phyloP scores from a whole-genome alignment of 2,329 filamentous ascomycete species.

The Aspergillus floridensis region DNA sequence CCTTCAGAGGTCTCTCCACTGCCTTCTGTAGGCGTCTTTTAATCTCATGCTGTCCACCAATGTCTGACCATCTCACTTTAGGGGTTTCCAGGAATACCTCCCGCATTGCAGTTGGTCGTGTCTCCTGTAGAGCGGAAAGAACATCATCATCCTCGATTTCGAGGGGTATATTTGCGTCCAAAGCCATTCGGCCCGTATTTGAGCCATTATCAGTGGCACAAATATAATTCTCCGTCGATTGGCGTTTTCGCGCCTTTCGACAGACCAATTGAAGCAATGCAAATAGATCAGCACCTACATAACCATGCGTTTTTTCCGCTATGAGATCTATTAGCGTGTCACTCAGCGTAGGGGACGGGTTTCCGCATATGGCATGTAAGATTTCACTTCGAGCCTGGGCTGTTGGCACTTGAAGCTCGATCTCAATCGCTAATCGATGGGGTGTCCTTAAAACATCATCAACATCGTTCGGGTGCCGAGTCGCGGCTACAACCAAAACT shows the following conservation, averaged over 20 bases:
- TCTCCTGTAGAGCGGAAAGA: constrained; percentile 58
- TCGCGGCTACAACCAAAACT: constrained; percentile 73
- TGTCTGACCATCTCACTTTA: constrained; percentile 80
- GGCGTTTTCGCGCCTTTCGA: constrained; percentile 38
- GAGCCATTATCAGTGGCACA: not conserved
- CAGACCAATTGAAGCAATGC: constrained; percentile 59
- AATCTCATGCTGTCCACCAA: constrained; percentile 77
- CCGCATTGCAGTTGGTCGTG: constrained; percentile 82
- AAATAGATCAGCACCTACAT: constrained; percentile 74
- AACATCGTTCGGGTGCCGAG: constrained; percentile 69
- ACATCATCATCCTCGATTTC: constrained; percentile 38
- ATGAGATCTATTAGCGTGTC: constrained; percentile 59
- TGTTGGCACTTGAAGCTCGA: constrained; percentile 77
- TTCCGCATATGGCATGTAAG: constrained; percentile 56
- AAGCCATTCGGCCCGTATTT: constrained; percentile 3
- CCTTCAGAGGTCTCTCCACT: constrained; percentile 58
- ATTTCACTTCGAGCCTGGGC: constrained; percentile 69
- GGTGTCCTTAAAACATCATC: constrained; percentile 65
- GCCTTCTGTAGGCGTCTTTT: constrained; percentile 65
- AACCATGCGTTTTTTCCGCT: constrained; percentile 79
- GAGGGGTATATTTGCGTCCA: constrained; percentile 23
- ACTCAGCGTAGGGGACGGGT: constrained; percentile 48
- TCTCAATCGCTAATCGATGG: constrained; percentile 63
- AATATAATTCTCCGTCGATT: constrained; percentile 18
- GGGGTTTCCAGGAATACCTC: constrained; percentile 87